Percentiles rank a stretch among this genome's conserved stretches.
Evolutionary conservation across 2,329 filamentous ascomycete species (phyloP).

Genomic region (Paraconiothyrium sp.): DNA sequence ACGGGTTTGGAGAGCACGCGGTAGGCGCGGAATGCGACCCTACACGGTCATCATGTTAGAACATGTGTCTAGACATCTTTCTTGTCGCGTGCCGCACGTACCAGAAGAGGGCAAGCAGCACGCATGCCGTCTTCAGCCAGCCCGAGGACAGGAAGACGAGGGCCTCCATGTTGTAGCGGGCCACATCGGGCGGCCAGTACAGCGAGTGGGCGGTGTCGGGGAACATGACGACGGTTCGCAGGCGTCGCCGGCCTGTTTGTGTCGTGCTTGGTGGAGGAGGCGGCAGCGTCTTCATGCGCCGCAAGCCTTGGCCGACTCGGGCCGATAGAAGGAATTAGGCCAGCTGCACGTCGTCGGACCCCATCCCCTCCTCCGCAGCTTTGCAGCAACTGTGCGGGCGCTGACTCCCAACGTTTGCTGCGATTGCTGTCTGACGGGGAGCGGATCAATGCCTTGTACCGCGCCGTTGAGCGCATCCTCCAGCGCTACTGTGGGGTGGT

Average conservation of each 20-base stretch:
- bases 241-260: conserved; percentile 23
- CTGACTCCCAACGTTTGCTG: background rate
- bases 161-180: conserved; percentile 48
- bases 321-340: conserved; percentile 17
- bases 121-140: conserved; percentile 48
- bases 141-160: conserved; percentile 46
- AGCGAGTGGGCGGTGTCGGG: conserved; percentile 42
- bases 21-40: conserved; percentile 85
- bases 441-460: background rate
- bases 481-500: background rate
- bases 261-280: background rate
- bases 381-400: background rate
- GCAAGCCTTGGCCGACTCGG: conserved; percentile 22
- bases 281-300: background rate
- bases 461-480: background rate
- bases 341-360: background rate
- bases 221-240: conserved; percentile 36
- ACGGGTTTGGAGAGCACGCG: conserved; percentile 91
- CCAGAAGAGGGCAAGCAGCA: conserved; percentile 49
- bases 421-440: background rate
- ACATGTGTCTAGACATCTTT: conserved; percentile 1
- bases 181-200: conserved; percentile 46
- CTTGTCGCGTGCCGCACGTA: conserved; percentile 21
- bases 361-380: conserved; percentile 1
- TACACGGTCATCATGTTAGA: conserved; percentile 46